Base-by-base conservation (phyloP, 228 moss, liverwort and hornwort species). In the Sphagnum magellanicum region DNA sequence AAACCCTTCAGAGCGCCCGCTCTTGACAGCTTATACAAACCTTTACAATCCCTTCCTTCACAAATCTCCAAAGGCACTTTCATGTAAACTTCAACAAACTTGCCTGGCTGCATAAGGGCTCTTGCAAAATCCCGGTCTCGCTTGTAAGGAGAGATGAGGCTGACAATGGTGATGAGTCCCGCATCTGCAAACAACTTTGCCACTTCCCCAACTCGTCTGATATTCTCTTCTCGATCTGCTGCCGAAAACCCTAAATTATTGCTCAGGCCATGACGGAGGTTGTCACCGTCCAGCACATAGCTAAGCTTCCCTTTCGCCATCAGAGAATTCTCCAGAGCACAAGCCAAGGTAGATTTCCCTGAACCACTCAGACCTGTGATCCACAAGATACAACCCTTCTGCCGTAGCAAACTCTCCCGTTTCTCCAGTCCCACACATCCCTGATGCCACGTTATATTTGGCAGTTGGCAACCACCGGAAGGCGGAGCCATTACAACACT, bases 81-180 rank as follows among this genome's bases (percentile, higher is more conserved):
- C 91, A 91, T 88, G 12, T 73, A 91, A 9, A 91, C 91, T 70
- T 91, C 91, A 16, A 91, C 53, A 12, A 91, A 91, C 16, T 84
- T 79, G 0, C 84, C 89, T 0, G 17, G 47, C 1, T 49, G 50
- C 50, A 91, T 16, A 61, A 88, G 49, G 10, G 73, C 63, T 69
- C 91, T 82, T 48, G 75, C 88, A 49, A 82, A 81, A 12, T 86
- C 91, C 65, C 91, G 67, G 67, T 89, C 75, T 4, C 79, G 60
- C 59, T 16, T 6, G 70, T 91, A 91, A 15, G 91, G 91, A 49
- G 91, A 91, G 74, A 91, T 91, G 68, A 86, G 87, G 72, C 91
- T 91, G 15, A 88, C 91, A 11, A 91, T 73, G 48, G 84, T 74
- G 65, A 91, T 84, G 5, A 91, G 63, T 3, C 91, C 91, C 5